These are phyloP conservation scores for Hanseniaspora meyeri DNA, from an alignment of 805 yeast species.

Conservation along the genomic window DNA sequence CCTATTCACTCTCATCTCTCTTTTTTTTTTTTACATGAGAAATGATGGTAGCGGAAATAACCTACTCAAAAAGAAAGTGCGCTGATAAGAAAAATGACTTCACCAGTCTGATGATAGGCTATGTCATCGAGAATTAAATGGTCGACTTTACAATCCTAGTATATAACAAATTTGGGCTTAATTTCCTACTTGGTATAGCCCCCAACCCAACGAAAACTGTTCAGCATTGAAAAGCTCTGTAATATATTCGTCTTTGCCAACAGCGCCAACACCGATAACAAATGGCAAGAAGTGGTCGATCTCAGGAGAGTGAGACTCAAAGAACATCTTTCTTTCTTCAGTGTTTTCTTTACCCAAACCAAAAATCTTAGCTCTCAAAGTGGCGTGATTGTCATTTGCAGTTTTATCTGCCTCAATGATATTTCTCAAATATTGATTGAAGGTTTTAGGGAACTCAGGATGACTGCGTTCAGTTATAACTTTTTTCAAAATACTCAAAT, in stretches of 20 bases:
- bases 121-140: too few species aligned
- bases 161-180: not conserved
- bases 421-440: slow-evolving; percentile 35
- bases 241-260: slow-evolving; percentile 26
- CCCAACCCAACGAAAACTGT: slow-evolving; percentile 50
- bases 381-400: slow-evolving; percentile 22
- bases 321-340: slow-evolving; percentile 28
- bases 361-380: slow-evolving; percentile 27
- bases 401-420: slow-evolving; percentile 24
- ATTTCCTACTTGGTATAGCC: slow-evolving; percentile 31
- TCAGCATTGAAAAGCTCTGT: slow-evolving; percentile 37
- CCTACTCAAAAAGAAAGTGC: too few species aligned
- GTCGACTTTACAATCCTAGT: too few species aligned
- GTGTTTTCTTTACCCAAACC: slow-evolving; percentile 24
- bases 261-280: slow-evolving; percentile 46
- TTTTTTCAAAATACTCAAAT: slow-evolving; percentile 39
- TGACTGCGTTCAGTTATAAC: not conserved
- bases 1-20: too few species aligned
- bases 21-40: too few species aligned
- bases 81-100: too few species aligned
- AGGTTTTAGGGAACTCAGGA: slow-evolving; percentile 18
- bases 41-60: too few species aligned
- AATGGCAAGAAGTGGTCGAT: slow-evolving; percentile 61
- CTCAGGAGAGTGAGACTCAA: slow-evolving; percentile 53
- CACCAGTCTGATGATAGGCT: too few species aligned